phyloP scores from a whole-genome alignment of 768 basidiomycete species.

The Cantharellus anzutake region DNA sequence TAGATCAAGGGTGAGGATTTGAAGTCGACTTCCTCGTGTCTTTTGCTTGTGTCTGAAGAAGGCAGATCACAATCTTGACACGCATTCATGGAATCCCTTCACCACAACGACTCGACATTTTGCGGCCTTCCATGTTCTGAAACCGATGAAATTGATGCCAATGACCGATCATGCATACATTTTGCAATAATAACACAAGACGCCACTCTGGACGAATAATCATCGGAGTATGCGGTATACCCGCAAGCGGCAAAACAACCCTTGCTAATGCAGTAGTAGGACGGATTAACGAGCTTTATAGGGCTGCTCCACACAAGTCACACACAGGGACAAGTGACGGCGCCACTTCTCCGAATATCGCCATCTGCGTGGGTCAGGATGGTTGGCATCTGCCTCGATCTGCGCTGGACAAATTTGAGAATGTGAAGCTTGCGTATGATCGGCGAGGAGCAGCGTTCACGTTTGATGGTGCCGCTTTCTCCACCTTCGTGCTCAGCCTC shows the following conservation, averaged over 20 bases:
- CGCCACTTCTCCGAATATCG: conserved; percentile 15
- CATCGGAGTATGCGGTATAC: conserved; percentile 57
- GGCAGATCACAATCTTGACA: no score
- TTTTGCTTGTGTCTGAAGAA: no score
- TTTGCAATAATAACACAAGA: no score
- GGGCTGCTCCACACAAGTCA: background rate
- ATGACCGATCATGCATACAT: no score
- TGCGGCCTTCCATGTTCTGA: no score
- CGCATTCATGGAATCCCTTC: no score
- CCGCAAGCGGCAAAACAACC: conserved; percentile 77
- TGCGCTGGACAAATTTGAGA: conserved; percentile 54
- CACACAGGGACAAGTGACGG: background rate
- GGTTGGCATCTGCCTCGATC: conserved; percentile 82
- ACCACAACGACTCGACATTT: no score
- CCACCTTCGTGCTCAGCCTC: conserved; percentile 41
- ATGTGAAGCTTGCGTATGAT: conserved; percentile 60
- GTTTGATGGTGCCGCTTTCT: conserved; percentile 60
- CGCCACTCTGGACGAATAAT: conserved; percentile 27
- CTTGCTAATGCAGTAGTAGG: conserved; percentile 41
- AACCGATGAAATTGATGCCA: no score
- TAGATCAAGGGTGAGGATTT: no score
- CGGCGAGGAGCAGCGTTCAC: conserved; percentile 82
- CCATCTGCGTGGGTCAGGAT: conserved; percentile 62
- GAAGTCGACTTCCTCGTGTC: no score
- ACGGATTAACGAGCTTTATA: conserved; percentile 24